Evolutionary conservation across 495 filamentous ascomycete genomes (phyloP).

Genomic region (Penicillium tannophilum): DNA sequence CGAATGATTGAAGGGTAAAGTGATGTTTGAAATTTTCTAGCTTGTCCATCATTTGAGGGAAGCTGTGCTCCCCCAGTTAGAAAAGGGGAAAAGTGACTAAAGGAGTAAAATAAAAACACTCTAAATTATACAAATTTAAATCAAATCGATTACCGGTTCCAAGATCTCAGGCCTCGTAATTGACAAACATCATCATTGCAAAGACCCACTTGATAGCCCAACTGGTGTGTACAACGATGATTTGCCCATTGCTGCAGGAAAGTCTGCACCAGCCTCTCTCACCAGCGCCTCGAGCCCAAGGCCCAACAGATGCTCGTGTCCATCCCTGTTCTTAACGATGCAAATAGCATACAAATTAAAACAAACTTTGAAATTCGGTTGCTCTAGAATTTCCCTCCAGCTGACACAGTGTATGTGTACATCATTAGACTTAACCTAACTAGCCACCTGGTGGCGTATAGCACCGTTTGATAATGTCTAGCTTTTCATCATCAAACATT

Average conservation of each 20-base stretch:
- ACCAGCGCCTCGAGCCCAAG: constrained; percentile 22
- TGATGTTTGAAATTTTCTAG: constrained; percentile 15
- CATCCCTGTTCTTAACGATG: not conserved
- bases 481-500: not conserved
- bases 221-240: constrained; percentile 44
- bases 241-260: constrained; percentile 33
- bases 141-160: constrained; percentile 3
- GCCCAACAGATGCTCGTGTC: constrained; percentile 3
- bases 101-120: too few species aligned
- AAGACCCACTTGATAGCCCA: constrained; percentile 28
- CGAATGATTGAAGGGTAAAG: constrained; percentile 32
- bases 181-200: constrained; percentile 26
- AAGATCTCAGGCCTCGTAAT: constrained; percentile 25
- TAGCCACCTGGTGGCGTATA: not conserved
- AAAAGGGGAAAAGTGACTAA: too few species aligned
- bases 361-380: not conserved
- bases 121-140: not conserved
- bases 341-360: not conserved
- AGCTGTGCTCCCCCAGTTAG: too few species aligned
- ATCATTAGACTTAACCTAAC: not conserved
- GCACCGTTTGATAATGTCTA: constrained; percentile 5
- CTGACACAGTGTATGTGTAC: not conserved
- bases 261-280: constrained; percentile 28
- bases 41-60: not conserved
- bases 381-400: not conserved